These are phyloP conservation scores for Exophiala sp. DNA, from an alignment of 2,329 filamentous ascomycete species.

Conservation along the genomic window DNA sequence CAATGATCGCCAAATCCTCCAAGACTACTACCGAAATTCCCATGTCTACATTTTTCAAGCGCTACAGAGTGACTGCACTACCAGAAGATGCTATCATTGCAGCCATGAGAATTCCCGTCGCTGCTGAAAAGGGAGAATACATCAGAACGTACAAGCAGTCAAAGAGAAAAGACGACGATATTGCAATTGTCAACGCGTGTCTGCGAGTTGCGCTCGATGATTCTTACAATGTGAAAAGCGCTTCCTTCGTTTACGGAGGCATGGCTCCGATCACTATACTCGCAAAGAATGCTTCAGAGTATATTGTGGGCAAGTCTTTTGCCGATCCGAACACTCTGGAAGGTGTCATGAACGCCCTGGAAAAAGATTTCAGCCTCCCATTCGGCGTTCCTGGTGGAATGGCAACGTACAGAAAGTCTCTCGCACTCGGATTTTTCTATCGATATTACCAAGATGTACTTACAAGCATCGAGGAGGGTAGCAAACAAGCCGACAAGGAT, in stretches of 20 bases:
- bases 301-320: slow-evolving; percentile 72
- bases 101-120: slow-evolving; percentile 78
- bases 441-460: slow-evolving; percentile 92
- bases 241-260: slow-evolving; percentile 84
- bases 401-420: slow-evolving; percentile 89
- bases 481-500: slow-evolving; percentile 62
- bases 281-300: slow-evolving; percentile 73
- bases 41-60: slow-evolving; percentile 88
- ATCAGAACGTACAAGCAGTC: slow-evolving; percentile 92
- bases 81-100: slow-evolving; percentile 79
- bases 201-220: slow-evolving; percentile 70
- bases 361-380: slow-evolving; percentile 78
- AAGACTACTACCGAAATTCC: slow-evolving; percentile 76
- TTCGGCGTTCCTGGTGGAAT: slow-evolving; percentile 95
- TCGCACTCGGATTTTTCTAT: slow-evolving; percentile 94
- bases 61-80: slow-evolving; percentile 81
- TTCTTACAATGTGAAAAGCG: slow-evolving; percentile 66
- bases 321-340: slow-evolving; percentile 80
- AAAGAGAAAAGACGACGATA: slow-evolving; percentile 96
- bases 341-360: slow-evolving; percentile 84
- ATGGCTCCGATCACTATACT: slow-evolving; percentile 92
- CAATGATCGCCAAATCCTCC: slow-evolving; percentile 74
- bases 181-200: slow-evolving; percentile 91
- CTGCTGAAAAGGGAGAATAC: slow-evolving; percentile 71
- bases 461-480: slow-evolving; percentile 44